Base-by-base conservation (phyloP, 352 stramenopile species). In the Heterotrichella gracilis region DNA sequence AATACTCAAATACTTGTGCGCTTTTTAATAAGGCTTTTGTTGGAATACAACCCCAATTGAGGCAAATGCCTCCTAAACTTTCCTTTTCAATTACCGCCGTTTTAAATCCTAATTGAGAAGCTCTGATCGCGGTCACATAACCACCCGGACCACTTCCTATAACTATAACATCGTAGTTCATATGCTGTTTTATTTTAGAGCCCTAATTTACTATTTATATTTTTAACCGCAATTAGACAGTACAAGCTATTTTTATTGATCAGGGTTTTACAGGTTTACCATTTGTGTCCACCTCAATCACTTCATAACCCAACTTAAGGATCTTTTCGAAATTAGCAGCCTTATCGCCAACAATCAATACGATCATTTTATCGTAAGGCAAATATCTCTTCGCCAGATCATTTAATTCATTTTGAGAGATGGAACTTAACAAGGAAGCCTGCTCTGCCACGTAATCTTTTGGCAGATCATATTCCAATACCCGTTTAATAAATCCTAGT, bases 231-330 rank as follows among this genome's bases (percentile, higher is more conserved):
- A n/a, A n/a, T n/a, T n/a, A n/a, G n/a, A n/a, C n/a, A n/a, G n/a
- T n/a, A n/a, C n/a, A n/a, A n/a, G n/a, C n/a, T n/a, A n/a, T n/a
- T n/a, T n/a, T n/a, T n/a, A n/a, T n/a, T n/a, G n/a, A n/a, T n/a
- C n/a, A n/a, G n/a, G n/a, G n/a, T n/a, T 53, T 53, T 17, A 53
- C n/a, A 53, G n/a, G 32, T 53, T 53, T 53, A 53, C 32, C 32
- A n/a, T 53, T 53, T 53, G n/a, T n/a, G n/a, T 53, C 32, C 32
- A 53, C n/a, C n/a, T 53, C 32, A 53, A 53, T n/a, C 32, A 53
- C 32, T 53, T 53, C 32, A n/a, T 53, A 53, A n/a, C 32, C 32
- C n/a, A 53, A 53, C 32, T 53, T 53, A 17, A 17, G 9, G 32
- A 53, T n/a, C n/a, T 53, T 53, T 9, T 53, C 32, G 32, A 53